Conservation (phyloP, 495 filamentous ascomycete species). For the Aspergillus asperescens region DNA sequence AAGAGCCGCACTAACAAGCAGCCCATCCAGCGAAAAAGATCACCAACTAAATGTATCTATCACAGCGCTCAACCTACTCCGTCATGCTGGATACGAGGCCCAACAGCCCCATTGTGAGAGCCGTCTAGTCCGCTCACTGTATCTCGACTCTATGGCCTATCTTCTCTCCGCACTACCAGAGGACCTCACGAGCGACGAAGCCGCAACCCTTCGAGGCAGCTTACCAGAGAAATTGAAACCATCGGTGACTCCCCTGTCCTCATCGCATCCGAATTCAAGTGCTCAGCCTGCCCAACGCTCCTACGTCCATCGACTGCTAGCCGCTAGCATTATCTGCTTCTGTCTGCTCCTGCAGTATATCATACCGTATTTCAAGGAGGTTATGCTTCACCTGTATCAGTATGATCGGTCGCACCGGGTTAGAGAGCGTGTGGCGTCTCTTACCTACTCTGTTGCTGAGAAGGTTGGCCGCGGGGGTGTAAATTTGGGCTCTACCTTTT, state of each 20-base stretch:
- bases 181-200: constrained; percentile 46
- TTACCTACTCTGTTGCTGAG: constrained; percentile 47
- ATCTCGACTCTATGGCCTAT: constrained; percentile 61
- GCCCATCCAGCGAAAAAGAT: neutral
- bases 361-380: constrained; percentile 53
- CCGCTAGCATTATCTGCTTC: constrained; percentile 49
- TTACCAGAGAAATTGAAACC: constrained; percentile 27
- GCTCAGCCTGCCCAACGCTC: constrained; percentile 26
- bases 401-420: constrained; percentile 63
- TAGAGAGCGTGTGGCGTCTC: constrained; percentile 48
- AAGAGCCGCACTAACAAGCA: constrained; percentile 7
- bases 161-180: constrained; percentile 60
- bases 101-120: constrained; percentile 33
- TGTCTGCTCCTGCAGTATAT: constrained; percentile 53
- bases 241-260: neutral
- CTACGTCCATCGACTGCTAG: constrained; percentile 53
- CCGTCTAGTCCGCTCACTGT: constrained; percentile 57
- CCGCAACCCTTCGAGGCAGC: constrained; percentile 24
- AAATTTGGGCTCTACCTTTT: constrained; percentile 44
- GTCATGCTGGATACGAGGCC: constrained; percentile 37
- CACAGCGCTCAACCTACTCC: constrained; percentile 38
- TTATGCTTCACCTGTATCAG: constrained; percentile 47
- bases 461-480: constrained; percentile 47
- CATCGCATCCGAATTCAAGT: neutral
- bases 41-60: neutral